Evolutionary conservation across 805 yeast species (phyloP).

Genomic region (Ogataea naganishii): DNA sequence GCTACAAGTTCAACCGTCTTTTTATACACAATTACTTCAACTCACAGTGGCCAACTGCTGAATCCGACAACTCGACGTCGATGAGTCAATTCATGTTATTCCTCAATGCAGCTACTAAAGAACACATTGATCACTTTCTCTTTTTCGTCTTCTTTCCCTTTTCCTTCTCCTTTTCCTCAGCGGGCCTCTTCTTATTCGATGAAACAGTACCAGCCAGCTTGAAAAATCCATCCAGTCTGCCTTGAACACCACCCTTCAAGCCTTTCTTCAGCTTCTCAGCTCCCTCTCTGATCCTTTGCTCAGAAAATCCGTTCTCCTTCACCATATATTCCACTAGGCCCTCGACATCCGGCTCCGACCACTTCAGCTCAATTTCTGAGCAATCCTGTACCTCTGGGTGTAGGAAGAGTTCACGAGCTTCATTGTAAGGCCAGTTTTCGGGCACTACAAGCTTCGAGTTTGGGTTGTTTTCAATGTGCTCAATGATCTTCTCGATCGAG

Average conservation of each 20-base stretch:
- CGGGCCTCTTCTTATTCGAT: slow-evolving; percentile 33
- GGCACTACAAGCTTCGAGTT: slow-evolving; percentile 74
- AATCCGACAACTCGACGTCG: no score
- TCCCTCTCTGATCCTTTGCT: slow-evolving; percentile 84
- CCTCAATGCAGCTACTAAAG: not conserved
- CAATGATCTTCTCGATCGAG: slow-evolving; percentile 69
- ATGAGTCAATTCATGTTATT: not conserved
- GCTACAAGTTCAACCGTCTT: no score
- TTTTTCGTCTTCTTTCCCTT: slow-evolving; percentile 16
- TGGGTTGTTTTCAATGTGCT: slow-evolving; percentile 46
- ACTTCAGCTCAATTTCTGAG: slow-evolving; percentile 59
- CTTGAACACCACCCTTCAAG: slow-evolving; percentile 79
- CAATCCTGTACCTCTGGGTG: slow-evolving; percentile 73
- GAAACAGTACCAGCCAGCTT: slow-evolving; percentile 41
- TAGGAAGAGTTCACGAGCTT: slow-evolving; percentile 76
- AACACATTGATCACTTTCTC: no score
- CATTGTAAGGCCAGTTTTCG: slow-evolving; percentile 88
- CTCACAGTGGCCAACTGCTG: no score
- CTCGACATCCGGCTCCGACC: slow-evolving; percentile 84
- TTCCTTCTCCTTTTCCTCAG: slow-evolving; percentile 23
- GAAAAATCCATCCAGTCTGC: slow-evolving; percentile 88
- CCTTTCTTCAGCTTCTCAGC: slow-evolving; percentile 81
- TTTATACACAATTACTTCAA: no score
- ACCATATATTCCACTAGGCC: slow-evolving; percentile 80
- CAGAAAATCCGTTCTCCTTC: slow-evolving; percentile 82